These are phyloP conservation scores for Malassezia yamatoensis DNA, from an alignment of 1,284 basidiomycete species.

Conservation along the genomic window DNA sequence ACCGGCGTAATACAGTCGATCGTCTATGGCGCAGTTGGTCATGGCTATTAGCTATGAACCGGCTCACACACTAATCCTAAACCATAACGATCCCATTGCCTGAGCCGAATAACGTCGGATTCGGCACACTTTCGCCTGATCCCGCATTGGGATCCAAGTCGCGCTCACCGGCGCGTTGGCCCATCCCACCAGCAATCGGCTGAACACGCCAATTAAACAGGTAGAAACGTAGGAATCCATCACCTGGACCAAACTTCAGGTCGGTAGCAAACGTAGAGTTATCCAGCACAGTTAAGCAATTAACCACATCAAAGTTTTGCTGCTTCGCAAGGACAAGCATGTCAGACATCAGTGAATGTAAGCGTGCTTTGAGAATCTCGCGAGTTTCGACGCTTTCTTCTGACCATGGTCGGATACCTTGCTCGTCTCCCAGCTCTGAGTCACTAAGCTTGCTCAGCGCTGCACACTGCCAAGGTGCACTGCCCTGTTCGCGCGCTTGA, in stretches of 20 bases:
- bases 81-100: slow-evolving; percentile 46
- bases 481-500: neutral
- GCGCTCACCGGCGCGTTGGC: slow-evolving; percentile 29
- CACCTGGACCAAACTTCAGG: slow-evolving; percentile 72
- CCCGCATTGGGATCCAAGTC: slow-evolving; percentile 36
- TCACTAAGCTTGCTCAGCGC: slow-evolving; percentile 24
- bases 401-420: slow-evolving; percentile 23
- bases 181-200: slow-evolving; percentile 43
- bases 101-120: slow-evolving; percentile 19
- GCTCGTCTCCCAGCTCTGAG: slow-evolving; percentile 31
- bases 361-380: slow-evolving; percentile 59
- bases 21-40: slow-evolving; percentile 83
- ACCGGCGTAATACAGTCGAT: slow-evolving; percentile 56
- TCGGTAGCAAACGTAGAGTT: slow-evolving; percentile 73
- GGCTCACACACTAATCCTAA: slow-evolving; percentile 5
- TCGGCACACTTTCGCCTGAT: slow-evolving; percentile 6
- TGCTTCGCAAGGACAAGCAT: slow-evolving; percentile 64
- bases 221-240: slow-evolving; percentile 81
- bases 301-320: slow-evolving; percentile 86
- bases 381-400: slow-evolving; percentile 55
- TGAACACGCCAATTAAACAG: slow-evolving; percentile 53
- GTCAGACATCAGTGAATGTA: slow-evolving; percentile 66
- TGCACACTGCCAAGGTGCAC: slow-evolving; percentile 25
- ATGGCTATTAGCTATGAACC: slow-evolving; percentile 4
- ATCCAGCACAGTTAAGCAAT: slow-evolving; percentile 88